Percentiles rank a stretch among this genome's conserved stretches.
phyloP scores from a whole-genome alignment of 1,139 yeast species.

The Zygoascus hellenicus region DNA sequence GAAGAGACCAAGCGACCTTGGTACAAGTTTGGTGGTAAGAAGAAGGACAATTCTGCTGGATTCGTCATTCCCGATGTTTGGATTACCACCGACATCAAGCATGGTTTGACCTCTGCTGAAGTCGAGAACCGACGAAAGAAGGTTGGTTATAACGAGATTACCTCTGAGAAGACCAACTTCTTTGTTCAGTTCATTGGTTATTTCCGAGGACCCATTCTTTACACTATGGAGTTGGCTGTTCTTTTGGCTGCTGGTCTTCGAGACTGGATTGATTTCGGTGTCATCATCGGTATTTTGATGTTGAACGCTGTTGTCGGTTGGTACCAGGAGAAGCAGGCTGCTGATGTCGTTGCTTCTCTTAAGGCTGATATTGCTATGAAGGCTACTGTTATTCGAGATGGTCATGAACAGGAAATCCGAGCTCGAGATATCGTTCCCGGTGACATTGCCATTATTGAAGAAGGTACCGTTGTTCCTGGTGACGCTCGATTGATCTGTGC shows the following conservation, averaged over 20 bases:
- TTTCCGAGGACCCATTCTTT: constrained; percentile 62
- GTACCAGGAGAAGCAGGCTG: constrained; percentile 79
- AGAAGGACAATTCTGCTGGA: constrained; percentile 16
- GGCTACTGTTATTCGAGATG: constrained; percentile 83
- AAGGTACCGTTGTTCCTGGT: constrained; percentile 91
- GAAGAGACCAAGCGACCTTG: constrained; percentile 22
- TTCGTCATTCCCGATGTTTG: constrained; percentile 33
- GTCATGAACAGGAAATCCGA: constrained; percentile 64
- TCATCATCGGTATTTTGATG: constrained; percentile 55
- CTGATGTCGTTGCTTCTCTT: constrained; percentile 91
- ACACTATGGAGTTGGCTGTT: constrained; percentile 67
- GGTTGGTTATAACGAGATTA: constrained; percentile 58
- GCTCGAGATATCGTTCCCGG: constrained; percentile 89
- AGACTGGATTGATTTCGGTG: constrained; percentile 70
- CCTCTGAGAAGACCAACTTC: constrained; percentile 55
- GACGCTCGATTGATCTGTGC: constrained; percentile 77
- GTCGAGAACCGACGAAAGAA: constrained; percentile 55
- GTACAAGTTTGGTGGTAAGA: constrained; percentile 24
- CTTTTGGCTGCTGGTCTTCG: constrained; percentile 63
- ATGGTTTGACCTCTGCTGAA: constrained; percentile 50
- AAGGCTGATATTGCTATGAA: constrained; percentile 89
- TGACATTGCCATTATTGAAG: constrained; percentile 87
- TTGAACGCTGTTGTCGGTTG: constrained; percentile 56
- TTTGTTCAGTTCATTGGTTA: constrained; percentile 54
- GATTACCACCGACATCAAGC: constrained; percentile 45